phyloP scores from a whole-genome alignment of 495 filamentous ascomycete species.

The Xeromyces bisporus region DNA sequence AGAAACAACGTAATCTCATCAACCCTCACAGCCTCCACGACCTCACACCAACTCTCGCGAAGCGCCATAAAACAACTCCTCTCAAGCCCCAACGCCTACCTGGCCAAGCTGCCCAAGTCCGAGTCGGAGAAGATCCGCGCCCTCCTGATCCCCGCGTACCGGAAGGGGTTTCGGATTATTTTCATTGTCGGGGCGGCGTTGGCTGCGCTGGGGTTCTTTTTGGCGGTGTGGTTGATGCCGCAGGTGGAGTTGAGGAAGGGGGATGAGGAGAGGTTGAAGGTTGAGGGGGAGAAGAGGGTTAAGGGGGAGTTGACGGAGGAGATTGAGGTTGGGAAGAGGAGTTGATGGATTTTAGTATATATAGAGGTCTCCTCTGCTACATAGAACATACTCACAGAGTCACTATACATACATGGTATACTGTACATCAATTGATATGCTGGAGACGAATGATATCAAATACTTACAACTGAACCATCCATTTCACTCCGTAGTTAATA shows the following conservation, averaged over 20 bases:
- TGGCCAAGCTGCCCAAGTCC: constrained; percentile 11
- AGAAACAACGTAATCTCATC: constrained; percentile 30
- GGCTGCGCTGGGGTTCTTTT: constrained; percentile 26
- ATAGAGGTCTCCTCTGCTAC: neutral
- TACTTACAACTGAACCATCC: too few relatives aligned
- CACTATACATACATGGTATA: too few relatives aligned
- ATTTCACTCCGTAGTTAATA: too few relatives aligned
- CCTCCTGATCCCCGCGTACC: constrained; percentile 29
- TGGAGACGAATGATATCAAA: too few relatives aligned
- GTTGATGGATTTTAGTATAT: too few relatives aligned
- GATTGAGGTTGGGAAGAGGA: neutral
- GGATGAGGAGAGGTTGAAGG: constrained; percentile 32
- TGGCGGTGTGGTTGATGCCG: constrained; percentile 30
- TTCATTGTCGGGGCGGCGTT: constrained; percentile 31
- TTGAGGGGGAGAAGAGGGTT: constrained; percentile 22
- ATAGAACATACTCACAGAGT: too few relatives aligned
- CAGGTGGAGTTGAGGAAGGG: constrained; percentile 25
- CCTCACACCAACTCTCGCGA: constrained; percentile 12
- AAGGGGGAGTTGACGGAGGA: constrained; percentile 7
- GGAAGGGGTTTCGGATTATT: constrained; percentile 32
- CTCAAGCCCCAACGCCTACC: constrained; percentile 15
- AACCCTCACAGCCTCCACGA: constrained; percentile 7
- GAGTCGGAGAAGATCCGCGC: constrained; percentile 21
- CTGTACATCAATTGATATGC: too few relatives aligned
- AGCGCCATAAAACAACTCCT: constrained; percentile 15